Percentiles rank a stretch among this genome's conserved stretches.
Conservation (phyloP, 768 basidiomycete species). For the Atractiella rhizophila region DNA sequence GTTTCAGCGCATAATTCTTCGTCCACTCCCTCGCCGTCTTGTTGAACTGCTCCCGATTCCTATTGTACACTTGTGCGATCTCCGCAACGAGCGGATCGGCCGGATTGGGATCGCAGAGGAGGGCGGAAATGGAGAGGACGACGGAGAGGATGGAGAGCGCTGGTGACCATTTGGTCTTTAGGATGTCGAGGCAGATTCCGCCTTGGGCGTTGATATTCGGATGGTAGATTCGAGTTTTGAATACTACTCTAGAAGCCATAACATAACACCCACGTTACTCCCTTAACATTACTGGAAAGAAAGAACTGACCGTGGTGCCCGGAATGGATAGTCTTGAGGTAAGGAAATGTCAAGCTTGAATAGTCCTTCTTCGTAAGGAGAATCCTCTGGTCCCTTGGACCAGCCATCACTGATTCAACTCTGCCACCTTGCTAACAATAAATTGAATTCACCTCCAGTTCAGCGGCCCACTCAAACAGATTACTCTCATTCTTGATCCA, state of each 20-base stretch:
- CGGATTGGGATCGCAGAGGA: conserved; percentile 13
- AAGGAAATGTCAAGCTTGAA: conserved; percentile 7
- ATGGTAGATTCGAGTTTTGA: conserved; percentile 9
- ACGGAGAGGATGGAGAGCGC: conserved; percentile 13
- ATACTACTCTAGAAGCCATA: neutral
- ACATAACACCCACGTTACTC: neutral
- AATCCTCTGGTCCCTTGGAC: too few species aligned
- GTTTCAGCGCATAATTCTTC: neutral
- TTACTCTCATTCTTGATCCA: too few species aligned
- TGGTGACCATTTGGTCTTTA: conserved; percentile 10
- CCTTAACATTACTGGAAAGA: conserved; percentile 5
- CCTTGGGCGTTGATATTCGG: conserved; percentile 12
- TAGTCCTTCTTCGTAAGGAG: conserved; percentile 4
- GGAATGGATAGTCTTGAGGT: conserved; percentile 10
- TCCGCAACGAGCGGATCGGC: conserved; percentile 13
- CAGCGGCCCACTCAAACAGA: too few species aligned
- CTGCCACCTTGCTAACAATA: too few species aligned
- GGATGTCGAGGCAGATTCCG: conserved; percentile 11
- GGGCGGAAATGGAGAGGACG: conserved; percentile 10
- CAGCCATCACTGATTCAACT: too few species aligned
- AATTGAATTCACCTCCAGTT: too few species aligned
- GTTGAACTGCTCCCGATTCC: conserved; percentile 10
- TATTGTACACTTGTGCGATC: conserved; percentile 9
- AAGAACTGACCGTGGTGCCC: too few species aligned
- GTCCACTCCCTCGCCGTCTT: conserved; percentile 10